Evolutionary conservation across 768 basidiomycete genomes (phyloP), one percentile per base, ranked within the genome.

Genomic region (Clitopilus hobsonii): DNA sequence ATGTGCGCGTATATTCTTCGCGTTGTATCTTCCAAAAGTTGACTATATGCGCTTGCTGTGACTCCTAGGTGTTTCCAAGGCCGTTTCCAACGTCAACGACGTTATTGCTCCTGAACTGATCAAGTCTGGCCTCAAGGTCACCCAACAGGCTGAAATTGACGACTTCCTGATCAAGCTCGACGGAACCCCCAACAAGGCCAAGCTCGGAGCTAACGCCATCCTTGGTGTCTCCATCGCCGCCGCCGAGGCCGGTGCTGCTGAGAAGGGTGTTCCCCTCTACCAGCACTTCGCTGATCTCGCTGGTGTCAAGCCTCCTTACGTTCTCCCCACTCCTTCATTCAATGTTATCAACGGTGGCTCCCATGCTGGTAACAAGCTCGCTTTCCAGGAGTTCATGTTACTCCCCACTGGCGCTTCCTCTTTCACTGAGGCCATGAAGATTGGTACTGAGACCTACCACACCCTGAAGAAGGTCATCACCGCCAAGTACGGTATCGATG

Each of bases 361-460:
- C 59, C 97, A 99, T 71, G 97, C 97, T 56, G 97, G 97, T 51
- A 99, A 99, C 84, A 95, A 96, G 75, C 90, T 99, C 60, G 97
- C 97, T 32, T 99, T 98, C 91, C 97, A 99, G 76, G 97, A 99
- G 75, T 99, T 99, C 82, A 98, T 99, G 97, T 82, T 99, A 63
- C 82, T 98, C 59, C 96, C 97, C 58, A 95, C 94, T 58, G 96
- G 95, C 52, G 97, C 97, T 51, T 64, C 79, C 16, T 82, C 81
- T 56, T 99, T 98, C 82, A 86, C 91, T 27, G 95, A 99, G 80
- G 94, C 97, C 55, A 88, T 99, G 87, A 96, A 98, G 78, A 94
- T 96, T 57, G 97, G 97, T 58, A 90, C 95, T 8, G 97, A 99
- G 77, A 95, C 92, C 22, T 97, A 97, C 78, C 94, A 97, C 80